phyloP scores from a whole-genome alignment of 495 filamentous ascomycete species.

The Penicillium ucsense region DNA sequence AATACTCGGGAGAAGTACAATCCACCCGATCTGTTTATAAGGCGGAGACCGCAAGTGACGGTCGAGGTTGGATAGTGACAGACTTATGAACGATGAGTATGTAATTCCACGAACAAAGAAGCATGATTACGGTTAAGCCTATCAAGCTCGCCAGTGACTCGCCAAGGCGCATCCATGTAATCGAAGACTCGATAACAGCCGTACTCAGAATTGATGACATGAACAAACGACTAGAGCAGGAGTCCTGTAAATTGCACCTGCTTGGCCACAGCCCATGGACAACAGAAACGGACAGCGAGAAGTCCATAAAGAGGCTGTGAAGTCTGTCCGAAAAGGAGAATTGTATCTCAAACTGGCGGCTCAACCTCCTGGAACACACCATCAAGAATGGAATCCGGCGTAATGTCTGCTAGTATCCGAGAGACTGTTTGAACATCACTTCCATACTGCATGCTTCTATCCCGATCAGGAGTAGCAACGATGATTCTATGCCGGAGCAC shows the following conservation, averaged over 20 bases:
- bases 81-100: background rate
- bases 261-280: no score
- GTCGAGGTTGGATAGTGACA: constrained; percentile 17
- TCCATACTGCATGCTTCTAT: constrained; percentile 89
- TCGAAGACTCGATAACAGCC: no score
- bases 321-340: no score
- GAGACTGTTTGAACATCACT: constrained; percentile 64
- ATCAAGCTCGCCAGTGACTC: no score
- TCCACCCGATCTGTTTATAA: constrained; percentile 32
- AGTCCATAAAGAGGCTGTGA: no score
- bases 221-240: background rate
- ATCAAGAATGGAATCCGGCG: constrained; percentile 70
- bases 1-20: constrained; percentile 6
- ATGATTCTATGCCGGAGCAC: constrained; percentile 79
- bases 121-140: no score
- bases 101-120: background rate
- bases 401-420: constrained; percentile 54
- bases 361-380: constrained; percentile 64
- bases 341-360: constrained; percentile 48
- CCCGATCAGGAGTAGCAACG: constrained; percentile 55
- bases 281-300: no score
- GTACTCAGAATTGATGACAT: no score
- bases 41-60: constrained; percentile 6
- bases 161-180: background rate
- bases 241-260: no score